Evolutionary conservation across 306 rosid genomes (phyloP).

Genomic region (Cucumis hystrix): DNA sequence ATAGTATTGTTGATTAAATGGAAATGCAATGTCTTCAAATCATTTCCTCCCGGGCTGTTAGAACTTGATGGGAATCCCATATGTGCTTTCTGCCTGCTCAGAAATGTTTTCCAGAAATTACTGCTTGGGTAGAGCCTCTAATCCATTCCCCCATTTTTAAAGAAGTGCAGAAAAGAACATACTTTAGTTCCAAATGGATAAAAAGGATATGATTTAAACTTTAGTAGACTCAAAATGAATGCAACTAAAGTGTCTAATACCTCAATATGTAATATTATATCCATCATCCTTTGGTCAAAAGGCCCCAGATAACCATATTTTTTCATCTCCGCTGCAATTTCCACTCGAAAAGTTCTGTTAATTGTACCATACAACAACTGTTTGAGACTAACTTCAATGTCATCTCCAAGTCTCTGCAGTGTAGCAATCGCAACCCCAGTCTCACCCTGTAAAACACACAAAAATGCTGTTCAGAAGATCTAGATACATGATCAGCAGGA

Average conservation of each 20-base stretch:
- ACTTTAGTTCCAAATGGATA: constrained; percentile 23
- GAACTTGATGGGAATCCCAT: constrained; percentile 31
- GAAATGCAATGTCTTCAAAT: constrained; percentile 38
- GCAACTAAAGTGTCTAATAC: constrained; percentile 27
- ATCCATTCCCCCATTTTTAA: constrained; percentile 23
- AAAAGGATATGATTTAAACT: background rate
- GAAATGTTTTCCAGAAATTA: constrained; percentile 82
- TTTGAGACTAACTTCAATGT: constrained; percentile 73
- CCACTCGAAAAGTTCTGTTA: constrained; percentile 63
- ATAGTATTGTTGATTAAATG: constrained; percentile 30
- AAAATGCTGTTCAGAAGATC: constrained; percentile 6
- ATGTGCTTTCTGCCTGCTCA: constrained; percentile 37
- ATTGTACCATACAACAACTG: constrained; percentile 83
- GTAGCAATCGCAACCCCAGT: constrained; percentile 85
- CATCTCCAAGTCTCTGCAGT: constrained; percentile 89
- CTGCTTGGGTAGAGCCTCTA: constrained; percentile 91
- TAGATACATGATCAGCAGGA: background rate
- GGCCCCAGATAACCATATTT: constrained; percentile 76
- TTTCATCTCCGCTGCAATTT: constrained; percentile 72
- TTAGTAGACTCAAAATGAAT: constrained; percentile 4
- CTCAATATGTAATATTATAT: constrained; percentile 68
- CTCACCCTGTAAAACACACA: constrained; percentile 66
- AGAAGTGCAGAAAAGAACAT: constrained; percentile 15
- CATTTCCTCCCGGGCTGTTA: constrained; percentile 31
- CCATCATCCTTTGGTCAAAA: constrained; percentile 73